Evolutionary conservation across 768 basidiomycete species (phyloP).

Genomic region (Crassisporium funariophilum): DNA sequence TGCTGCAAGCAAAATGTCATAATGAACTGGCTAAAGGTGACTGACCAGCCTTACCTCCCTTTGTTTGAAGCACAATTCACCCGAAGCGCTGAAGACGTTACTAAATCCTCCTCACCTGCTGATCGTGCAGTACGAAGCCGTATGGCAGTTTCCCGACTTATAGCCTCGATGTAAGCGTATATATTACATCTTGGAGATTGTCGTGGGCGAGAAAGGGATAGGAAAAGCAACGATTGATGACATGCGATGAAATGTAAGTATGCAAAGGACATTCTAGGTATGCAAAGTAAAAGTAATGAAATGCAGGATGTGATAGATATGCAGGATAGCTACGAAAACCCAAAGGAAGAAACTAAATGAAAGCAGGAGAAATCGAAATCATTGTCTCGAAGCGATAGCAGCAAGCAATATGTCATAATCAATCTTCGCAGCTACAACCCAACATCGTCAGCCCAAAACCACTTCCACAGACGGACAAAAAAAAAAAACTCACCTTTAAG

Average conservation of each 20-base stretch:
- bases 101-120: no score
- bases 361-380: slow-evolving; percentile 1
- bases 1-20: slow-evolving; percentile 62
- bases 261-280: neutral
- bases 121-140: no score
- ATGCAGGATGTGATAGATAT: neutral
- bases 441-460: neutral
- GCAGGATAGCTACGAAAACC: neutral
- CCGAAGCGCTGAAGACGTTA: no score
- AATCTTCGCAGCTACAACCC: slow-evolving; percentile 56
- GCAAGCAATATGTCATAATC: slow-evolving; percentile 66
- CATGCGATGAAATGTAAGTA: no score
- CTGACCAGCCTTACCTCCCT: no score
- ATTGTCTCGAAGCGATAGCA: slow-evolving; percentile 41
- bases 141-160: no score
- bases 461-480: slow-evolving; percentile 20
- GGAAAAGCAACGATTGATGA: no score
- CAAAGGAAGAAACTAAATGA: neutral
- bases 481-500: slow-evolving; percentile 61
- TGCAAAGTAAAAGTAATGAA: neutral
- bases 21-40: no score
- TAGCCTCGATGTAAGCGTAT: no score
- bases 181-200: no score
- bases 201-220: neutral
- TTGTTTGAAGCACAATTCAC: no score